These are phyloP conservation scores for Stylonectria norvegica DNA, from an alignment of 2,329 filamentous ascomycete genomes.

Conservation along the genomic window DNA sequence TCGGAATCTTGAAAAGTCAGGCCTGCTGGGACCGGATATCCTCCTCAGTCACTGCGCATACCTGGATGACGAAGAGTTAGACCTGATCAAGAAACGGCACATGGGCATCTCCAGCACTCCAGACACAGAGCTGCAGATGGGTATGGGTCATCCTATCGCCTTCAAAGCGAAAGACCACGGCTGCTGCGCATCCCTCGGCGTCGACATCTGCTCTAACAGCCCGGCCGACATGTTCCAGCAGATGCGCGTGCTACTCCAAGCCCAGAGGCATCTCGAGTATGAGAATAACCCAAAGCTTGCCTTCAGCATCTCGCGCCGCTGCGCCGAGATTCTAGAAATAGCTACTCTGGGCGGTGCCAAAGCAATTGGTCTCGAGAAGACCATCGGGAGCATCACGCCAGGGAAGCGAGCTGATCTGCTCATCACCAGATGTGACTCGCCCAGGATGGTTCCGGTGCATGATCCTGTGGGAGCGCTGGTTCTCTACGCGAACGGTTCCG, in stretches of 20 bases:
- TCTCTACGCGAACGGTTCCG: not conserved
- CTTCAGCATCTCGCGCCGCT: not conserved
- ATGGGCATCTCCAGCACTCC: not conserved
- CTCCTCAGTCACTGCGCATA: not conserved
- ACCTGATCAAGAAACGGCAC: no score
- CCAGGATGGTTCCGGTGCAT: not conserved
- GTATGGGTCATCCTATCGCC: not conserved
- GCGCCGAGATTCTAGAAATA: not conserved
- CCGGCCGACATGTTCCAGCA: constrained; percentile 1
- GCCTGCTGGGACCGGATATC: not conserved
- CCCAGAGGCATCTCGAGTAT: no score
- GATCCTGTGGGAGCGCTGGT: not conserved
- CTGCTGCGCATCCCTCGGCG: not conserved
- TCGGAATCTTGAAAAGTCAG: not conserved
- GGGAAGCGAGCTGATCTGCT: not conserved
- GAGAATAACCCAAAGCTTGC: not conserved
- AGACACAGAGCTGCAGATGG: constrained; percentile 1
- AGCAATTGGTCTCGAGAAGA: not conserved
- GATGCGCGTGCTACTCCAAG: constrained; percentile 2
- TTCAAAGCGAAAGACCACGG: not conserved
- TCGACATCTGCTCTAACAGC: constrained; percentile 1
- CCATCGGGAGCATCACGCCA: not conserved
- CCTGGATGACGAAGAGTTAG: not conserved
- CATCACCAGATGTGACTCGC: not conserved
- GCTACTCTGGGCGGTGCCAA: not conserved